Conservation (phyloP, 768 basidiomycete species). For the Pulveroboletus frians region DNA sequence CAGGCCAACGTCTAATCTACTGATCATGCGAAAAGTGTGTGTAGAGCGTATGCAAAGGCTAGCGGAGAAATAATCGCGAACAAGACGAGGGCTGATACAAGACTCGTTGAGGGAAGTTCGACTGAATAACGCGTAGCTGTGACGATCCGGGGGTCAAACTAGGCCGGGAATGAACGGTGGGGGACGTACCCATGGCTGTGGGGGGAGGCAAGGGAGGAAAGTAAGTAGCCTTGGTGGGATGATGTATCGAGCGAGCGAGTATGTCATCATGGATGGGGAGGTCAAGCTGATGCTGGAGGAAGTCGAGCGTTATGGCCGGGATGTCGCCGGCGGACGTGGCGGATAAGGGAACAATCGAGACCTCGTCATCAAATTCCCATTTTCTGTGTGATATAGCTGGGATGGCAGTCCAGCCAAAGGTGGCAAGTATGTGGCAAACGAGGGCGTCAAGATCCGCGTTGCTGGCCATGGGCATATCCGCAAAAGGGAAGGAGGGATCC, state of each 20-base stretch:
- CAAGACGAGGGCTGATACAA: conserved; percentile 15
- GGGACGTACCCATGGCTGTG: conserved; percentile 14
- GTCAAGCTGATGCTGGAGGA: conserved; percentile 25
- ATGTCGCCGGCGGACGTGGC: not conserved
- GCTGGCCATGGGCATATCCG: conserved; percentile 14
- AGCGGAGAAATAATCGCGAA: conserved; percentile 16
- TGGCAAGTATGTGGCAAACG: conserved; percentile 36
- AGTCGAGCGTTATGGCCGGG: conserved; percentile 10
- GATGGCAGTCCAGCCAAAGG: conserved; percentile 37
- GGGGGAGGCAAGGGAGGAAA: conserved; percentile 16
- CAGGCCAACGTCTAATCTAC: too few species aligned
- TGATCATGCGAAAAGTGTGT: conserved; percentile 4
- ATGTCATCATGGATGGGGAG: conserved; percentile 22
- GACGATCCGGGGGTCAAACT: conserved; percentile 1
- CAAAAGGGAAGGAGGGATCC: conserved; percentile 29
- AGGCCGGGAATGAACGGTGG: not conserved
- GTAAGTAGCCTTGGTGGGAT: conserved; percentile 27
- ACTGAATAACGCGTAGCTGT: conserved; percentile 10
- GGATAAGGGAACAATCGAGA: conserved; percentile 19
- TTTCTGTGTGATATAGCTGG: conserved; percentile 11
- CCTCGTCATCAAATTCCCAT: conserved; percentile 29
- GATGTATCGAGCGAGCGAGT: conserved; percentile 18
- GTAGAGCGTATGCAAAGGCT: conserved; percentile 13
- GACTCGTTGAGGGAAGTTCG: conserved; percentile 7
- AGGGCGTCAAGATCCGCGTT: conserved; percentile 40